phyloP scores from a whole-genome alignment of 805 yeast species.

The Wickerhamiella lipophila region DNA sequence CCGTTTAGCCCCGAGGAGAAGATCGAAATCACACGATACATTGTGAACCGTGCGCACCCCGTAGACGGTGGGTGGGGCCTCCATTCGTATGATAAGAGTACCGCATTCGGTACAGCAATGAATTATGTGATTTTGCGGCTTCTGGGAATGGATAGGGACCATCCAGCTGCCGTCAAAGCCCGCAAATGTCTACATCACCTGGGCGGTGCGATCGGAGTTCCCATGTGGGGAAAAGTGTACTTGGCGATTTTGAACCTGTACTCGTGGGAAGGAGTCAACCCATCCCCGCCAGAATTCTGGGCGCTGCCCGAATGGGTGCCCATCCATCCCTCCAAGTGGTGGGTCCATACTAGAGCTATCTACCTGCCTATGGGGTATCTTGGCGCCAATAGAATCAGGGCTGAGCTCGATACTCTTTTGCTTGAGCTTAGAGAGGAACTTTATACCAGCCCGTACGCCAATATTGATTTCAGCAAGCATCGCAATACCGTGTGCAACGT shows the following conservation, averaged over 20 bases:
- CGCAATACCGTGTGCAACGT: conserved; percentile 82
- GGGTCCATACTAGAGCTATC: conserved; percentile 96
- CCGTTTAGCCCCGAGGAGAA: conserved; percentile 54
- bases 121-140: conserved; percentile 74
- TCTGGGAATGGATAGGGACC: conserved; percentile 60
- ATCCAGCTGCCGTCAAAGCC: conserved; percentile 69
- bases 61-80: conserved; percentile 99
- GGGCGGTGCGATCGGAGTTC: conserved; percentile 84
- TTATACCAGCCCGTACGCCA: conserved; percentile 50
- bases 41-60: conserved; percentile 88
- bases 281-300: conserved; percentile 96
- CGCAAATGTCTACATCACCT: conserved; percentile 50
- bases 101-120: conserved; percentile 87
- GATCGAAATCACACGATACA: conserved; percentile 65
- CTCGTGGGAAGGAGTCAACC: conserved; percentile 94
- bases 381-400: conserved; percentile 41
- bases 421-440: conserved; percentile 62
- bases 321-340: conserved; percentile 92
- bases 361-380: conserved; percentile 79
- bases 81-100: conserved; percentile 81
- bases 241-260: conserved; percentile 66
- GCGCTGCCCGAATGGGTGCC: conserved; percentile 68
- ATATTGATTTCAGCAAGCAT: conserved; percentile 54
- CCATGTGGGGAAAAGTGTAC: conserved; percentile 98
- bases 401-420: conserved; percentile 53